phyloP scores from a whole-genome alignment of 768 basidiomycete species.

The Postia placenta region DNA sequence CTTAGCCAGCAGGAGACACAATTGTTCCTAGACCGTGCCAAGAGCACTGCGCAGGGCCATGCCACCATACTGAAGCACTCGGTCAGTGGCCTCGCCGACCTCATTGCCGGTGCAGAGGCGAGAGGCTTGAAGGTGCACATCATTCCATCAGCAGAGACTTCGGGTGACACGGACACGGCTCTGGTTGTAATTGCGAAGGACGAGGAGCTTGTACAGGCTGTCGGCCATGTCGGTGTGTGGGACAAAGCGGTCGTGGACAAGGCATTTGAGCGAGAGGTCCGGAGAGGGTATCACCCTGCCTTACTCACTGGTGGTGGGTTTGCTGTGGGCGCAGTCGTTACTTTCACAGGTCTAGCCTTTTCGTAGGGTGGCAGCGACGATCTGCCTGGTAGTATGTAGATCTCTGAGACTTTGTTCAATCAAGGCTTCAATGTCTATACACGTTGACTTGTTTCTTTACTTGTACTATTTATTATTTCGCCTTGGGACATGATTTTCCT shows the following conservation, averaged over 20 bases:
- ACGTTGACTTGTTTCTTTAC: neutral
- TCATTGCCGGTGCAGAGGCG: neutral
- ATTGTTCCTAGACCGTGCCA: neutral
- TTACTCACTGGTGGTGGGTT: slow-evolving; percentile 24
- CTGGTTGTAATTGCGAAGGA: neutral
- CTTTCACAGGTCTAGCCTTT: slow-evolving; percentile 54
- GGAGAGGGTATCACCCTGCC: neutral
- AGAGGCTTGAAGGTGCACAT: neutral
- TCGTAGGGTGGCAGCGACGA: slow-evolving; percentile 24
- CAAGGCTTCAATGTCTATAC: neutral
- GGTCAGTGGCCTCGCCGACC: neutral
- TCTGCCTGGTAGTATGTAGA: too few species aligned
- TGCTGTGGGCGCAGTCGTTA: slow-evolving; percentile 54
- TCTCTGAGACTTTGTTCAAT: neutral
- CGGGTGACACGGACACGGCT: neutral
- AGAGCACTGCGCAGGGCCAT: neutral
- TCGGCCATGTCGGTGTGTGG: neutral
- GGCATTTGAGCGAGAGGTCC: neutral
- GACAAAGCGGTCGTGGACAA: neutral
- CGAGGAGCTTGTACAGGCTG: neutral
- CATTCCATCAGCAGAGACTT: neutral
- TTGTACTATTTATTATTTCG: neutral
- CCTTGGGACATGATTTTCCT: neutral
- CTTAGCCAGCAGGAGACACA: neutral
- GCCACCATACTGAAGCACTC: neutral